Conservation (phyloP, 257 asterid species). For the Henckelia pumila region DNA sequence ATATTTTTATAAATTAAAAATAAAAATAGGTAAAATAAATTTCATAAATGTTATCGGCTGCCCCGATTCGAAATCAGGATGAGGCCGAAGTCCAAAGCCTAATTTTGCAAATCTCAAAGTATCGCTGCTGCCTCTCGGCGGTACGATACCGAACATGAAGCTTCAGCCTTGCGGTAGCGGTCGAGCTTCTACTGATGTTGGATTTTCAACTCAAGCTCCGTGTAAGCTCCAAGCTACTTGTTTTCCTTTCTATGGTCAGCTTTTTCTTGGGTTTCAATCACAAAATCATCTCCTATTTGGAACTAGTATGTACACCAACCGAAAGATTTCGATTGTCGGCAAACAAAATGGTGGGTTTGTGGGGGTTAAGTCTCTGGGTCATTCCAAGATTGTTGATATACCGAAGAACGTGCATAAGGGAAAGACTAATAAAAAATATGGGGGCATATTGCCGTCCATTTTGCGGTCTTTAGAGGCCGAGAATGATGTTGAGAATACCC, state of each 20-base stretch:
- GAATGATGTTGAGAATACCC: slow-evolving; percentile 58
- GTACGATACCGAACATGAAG: slow-evolving; percentile 32
- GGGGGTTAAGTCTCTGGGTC: slow-evolving; percentile 55
- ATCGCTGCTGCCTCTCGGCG: too few species aligned
- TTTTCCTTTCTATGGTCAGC: slow-evolving; percentile 34
- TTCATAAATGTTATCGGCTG: too few species aligned
- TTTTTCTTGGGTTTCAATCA: slow-evolving; percentile 42
- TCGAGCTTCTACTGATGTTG: slow-evolving; percentile 27
- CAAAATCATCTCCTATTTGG: slow-evolving; percentile 15
- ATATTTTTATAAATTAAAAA: too few species aligned
- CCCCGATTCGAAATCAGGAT: too few species aligned
- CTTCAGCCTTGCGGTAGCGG: slow-evolving; percentile 29
- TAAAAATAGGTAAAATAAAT: too few species aligned
- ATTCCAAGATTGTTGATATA: slow-evolving; percentile 43
- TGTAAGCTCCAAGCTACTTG: slow-evolving; percentile 53
- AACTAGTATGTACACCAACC: slow-evolving; percentile 20
- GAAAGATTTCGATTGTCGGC: slow-evolving; percentile 20
- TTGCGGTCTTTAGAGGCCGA: slow-evolving; percentile 57
- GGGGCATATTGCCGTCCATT: slow-evolving; percentile 67
- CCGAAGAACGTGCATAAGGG: slow-evolving; percentile 38
- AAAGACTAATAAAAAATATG: slow-evolving; percentile 50
- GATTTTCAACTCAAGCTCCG: slow-evolving; percentile 34
- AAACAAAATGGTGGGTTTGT: slow-evolving; percentile 33
- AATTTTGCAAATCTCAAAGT: too few species aligned
- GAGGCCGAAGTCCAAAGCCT: too few species aligned